Percentiles rank a stretch among this genome's conserved stretches.
These are phyloP conservation scores for Limnanthes douglasii DNA, from an alignment of 345 rosid species.

Conservation along the genomic window DNA sequence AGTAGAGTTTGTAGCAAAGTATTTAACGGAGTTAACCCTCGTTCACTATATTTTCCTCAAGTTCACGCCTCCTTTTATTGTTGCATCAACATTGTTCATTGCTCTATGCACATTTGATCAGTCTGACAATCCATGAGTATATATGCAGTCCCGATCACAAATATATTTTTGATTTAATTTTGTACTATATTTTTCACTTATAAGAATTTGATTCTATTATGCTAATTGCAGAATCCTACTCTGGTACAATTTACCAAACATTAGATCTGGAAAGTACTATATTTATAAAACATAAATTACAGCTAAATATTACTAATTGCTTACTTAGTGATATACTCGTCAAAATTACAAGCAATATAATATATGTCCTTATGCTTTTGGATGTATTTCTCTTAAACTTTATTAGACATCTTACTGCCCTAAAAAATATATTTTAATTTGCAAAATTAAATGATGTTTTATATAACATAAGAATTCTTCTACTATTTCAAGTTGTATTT, in stretches of 20 bases:
- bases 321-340: conserved; percentile 46
- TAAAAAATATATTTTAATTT: too few species aligned
- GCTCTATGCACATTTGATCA: conserved; percentile 83
- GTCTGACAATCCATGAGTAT: conserved; percentile 86
- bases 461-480: too few species aligned
- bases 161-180: conserved; percentile 1
- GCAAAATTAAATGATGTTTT: too few species aligned
- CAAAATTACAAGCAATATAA: conserved; percentile 63
- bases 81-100: conserved; percentile 85
- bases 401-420: too few species aligned
- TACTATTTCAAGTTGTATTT: too few species aligned
- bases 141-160: conserved; percentile 15
- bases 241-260: conserved; percentile 54
- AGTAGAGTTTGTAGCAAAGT: conserved; percentile 74
- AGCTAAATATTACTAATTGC: conserved; percentile 46
- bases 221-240: conserved; percentile 68
- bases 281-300: conserved; percentile 65
- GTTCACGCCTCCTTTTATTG: conserved; percentile 61
- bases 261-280: conserved; percentile 45
- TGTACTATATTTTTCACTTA: not conserved
- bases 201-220: conserved; percentile 7
- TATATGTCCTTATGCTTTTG: conserved; percentile 23
- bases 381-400: too few species aligned
- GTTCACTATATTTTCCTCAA: conserved; percentile 54
- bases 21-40: conserved; percentile 75